Evolutionary conservation across 2,329 filamentous ascomycete genomes (phyloP).

Genomic region (Tolypocladium paradoxum): DNA sequence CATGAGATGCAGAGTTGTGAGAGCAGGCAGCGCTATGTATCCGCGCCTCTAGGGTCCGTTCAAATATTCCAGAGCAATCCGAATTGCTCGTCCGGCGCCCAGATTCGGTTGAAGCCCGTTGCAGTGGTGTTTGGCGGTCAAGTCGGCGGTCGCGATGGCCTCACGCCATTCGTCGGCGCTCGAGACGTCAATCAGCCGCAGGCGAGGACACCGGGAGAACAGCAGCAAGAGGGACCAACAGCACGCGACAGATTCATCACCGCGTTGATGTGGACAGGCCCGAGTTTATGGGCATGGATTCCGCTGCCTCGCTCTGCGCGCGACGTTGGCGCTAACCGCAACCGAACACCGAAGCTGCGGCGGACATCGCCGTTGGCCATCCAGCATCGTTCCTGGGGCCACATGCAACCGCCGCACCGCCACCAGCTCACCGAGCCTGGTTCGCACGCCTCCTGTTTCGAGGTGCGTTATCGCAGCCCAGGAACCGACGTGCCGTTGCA

Average conservation of each 20-base stretch:
- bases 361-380: neutral
- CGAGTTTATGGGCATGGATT: neutral
- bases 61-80: neutral
- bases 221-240: neutral
- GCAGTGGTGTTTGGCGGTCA: neutral
- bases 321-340: neutral
- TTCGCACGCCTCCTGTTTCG: too few species aligned
- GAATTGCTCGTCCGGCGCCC: too few species aligned
- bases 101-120: neutral
- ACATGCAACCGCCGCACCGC: neutral
- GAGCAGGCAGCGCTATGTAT: neutral
- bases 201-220: neutral
- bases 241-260: neutral
- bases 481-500: too few species aligned
- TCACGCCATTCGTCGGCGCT: neutral
- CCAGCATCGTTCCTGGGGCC: neutral
- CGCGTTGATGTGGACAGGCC: neutral
- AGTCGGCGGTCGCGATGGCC: neutral
- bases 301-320: neutral
- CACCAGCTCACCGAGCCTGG: neutral
- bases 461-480: too few species aligned
- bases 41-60: neutral
- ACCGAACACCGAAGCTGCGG: neutral
- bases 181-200: neutral
- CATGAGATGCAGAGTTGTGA: neutral